These are phyloP conservation scores for Rhodofomes roseus DNA, from an alignment of 1,284 basidiomycete genomes.

Conservation along the genomic window DNA sequence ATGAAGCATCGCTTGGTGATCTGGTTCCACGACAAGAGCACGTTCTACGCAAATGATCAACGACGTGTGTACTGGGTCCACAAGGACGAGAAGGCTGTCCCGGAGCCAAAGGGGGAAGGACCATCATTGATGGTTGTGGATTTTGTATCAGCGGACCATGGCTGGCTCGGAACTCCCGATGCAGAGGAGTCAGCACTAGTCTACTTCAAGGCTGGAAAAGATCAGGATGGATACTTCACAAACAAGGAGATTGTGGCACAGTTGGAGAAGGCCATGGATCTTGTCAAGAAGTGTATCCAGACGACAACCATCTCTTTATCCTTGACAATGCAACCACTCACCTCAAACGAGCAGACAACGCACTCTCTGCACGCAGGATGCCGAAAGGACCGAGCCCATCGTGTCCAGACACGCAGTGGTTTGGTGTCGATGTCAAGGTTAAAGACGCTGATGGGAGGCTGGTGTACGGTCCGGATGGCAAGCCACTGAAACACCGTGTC, in stretches of 20 bases:
- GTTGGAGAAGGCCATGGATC: neutral
- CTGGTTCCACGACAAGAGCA: too few relatives aligned
- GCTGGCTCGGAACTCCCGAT: constrained; percentile 31
- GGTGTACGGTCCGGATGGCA: too few relatives aligned
- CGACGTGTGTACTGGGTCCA: too few relatives aligned
- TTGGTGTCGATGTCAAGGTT: too few relatives aligned
- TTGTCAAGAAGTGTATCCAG: constrained; percentile 27
- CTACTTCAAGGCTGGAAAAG: neutral
- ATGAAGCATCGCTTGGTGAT: too few relatives aligned
- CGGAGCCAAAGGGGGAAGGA: too few relatives aligned
- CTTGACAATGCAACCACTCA: constrained; percentile 37
- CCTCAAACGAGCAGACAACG: constrained; percentile 26
- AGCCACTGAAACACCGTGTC: too few relatives aligned
- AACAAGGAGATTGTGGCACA: neutral
- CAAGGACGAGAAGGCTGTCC: too few relatives aligned
- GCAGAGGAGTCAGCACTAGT: constrained; percentile 19
- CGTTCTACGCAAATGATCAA: too few relatives aligned
- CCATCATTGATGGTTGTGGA: too few relatives aligned
- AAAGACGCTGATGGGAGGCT: too few relatives aligned
- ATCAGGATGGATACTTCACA: neutral
- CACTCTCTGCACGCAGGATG: constrained; percentile 29
- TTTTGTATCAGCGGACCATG: constrained; percentile 25
- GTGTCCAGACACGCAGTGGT: too few relatives aligned
- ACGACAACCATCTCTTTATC: constrained; percentile 28
- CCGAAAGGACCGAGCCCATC: constrained; percentile 10